Percentiles rank a stretch among this genome's conserved stretches.
phyloP scores from a whole-genome alignment of 176 grass and related monocot species.

The Phyllostachys edulis region DNA sequence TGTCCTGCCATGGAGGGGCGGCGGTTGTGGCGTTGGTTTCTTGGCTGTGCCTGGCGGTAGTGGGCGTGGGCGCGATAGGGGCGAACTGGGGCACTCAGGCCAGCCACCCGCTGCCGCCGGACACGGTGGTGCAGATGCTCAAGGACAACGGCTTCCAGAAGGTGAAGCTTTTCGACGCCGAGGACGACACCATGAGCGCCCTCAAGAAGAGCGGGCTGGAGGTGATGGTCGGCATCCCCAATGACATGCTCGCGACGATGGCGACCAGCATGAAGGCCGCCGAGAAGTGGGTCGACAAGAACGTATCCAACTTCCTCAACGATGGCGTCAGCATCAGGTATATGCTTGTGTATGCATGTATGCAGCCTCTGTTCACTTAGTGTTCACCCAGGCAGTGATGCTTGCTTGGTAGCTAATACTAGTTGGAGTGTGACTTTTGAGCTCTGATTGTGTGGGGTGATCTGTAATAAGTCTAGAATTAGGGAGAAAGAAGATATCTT shows the following conservation, averaged over 20 bases:
- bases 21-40: constrained; percentile 29
- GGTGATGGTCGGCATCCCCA: constrained; percentile 99
- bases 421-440: background rate
- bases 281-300: constrained; percentile 79
- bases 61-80: constrained; percentile 64
- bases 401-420: background rate
- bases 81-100: constrained; percentile 98
- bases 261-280: constrained; percentile 68
- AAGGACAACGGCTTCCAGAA: constrained; percentile 84
- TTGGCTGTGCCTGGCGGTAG: constrained; percentile 45
- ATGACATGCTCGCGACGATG: constrained; percentile 66
- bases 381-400: constrained; percentile 1
- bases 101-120: constrained; percentile 83
- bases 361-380: background rate
- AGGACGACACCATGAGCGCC: constrained; percentile 82
- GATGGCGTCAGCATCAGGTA: constrained; percentile 86
- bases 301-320: constrained; percentile 70
- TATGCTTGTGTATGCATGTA: background rate
- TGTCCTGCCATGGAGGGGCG: background rate
- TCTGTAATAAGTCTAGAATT: background rate
- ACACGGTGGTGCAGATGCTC: constrained; percentile 82
- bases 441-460: background rate
- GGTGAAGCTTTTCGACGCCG: constrained; percentile 95
- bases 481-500: background rate
- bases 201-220: constrained; percentile 90